A percentile compares a stretch with the other conserved stretches of the same genome.
Conservation (phyloP, 768 basidiomycete species). For the Podaxis sp. region DNA sequence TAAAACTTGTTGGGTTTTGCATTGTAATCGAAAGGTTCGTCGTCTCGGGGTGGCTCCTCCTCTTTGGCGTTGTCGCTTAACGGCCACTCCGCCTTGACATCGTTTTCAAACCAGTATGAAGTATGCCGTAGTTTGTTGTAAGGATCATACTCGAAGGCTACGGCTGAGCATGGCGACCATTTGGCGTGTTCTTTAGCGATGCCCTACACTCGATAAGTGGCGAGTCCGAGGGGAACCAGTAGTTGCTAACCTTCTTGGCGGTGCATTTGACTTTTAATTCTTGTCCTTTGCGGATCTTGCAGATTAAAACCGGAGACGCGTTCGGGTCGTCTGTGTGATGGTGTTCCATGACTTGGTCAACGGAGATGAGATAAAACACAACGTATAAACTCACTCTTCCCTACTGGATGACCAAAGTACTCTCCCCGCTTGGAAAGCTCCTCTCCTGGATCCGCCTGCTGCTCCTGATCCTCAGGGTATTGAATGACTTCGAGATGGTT, state of each 20-base stretch:
- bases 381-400: conserved; percentile 59
- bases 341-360: conserved; percentile 8
- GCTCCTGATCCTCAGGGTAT: conserved; percentile 30
- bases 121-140: conserved; percentile 97
- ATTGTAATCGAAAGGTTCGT: conserved; percentile 83
- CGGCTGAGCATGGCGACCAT: conserved; percentile 96
- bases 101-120: conserved; percentile 88
- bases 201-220: conserved; percentile 52
- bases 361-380: conserved; percentile 5
- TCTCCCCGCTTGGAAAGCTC: conserved; percentile 74
- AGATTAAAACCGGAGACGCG: conserved; percentile 74
- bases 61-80: conserved; percentile 82
- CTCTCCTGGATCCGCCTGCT: conserved; percentile 53
- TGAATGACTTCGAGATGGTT: conserved; percentile 72
- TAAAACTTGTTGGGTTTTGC: conserved; percentile 92
- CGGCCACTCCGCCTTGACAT: conserved; percentile 88
- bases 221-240: background rate
- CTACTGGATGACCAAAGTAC: conserved; percentile 80
- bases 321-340: conserved; percentile 53
- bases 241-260: conserved; percentile 81
- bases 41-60: conserved; percentile 78
- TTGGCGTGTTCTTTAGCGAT: conserved; percentile 99
- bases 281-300: conserved; percentile 93
- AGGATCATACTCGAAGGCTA: conserved; percentile 97
- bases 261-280: conserved; percentile 82